Conservation (phyloP, 2,329 filamentous ascomycete genomes). For the Calonectria leucothoes region DNA sequence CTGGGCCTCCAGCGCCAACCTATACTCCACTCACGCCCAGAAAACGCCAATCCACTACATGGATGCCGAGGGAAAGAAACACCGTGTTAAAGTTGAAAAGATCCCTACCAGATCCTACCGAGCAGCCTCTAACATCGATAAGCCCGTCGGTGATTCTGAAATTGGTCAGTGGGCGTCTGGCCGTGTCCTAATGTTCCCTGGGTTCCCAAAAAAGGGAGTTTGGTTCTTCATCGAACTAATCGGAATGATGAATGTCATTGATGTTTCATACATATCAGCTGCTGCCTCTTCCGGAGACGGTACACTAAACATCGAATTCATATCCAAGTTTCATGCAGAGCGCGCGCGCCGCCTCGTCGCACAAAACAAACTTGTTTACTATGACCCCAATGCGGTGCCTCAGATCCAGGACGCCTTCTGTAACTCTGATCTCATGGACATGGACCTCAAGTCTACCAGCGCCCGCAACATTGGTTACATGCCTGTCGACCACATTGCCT, state of each 20-base stretch:
- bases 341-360: neutral
- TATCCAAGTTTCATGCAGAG: slow-evolving; percentile 19
- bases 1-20: neutral
- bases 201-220: slow-evolving; percentile 32
- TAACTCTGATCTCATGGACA: neutral
- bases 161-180: neutral
- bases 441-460: neutral
- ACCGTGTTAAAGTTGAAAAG: neutral
- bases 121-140: neutral
- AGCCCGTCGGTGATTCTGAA: neutral
- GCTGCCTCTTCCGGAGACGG: neutral
- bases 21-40: neutral
- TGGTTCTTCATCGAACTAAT: slow-evolving; percentile 36
- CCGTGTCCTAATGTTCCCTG: slow-evolving; percentile 25
- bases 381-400: neutral
- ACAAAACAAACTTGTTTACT: neutral
- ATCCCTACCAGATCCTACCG: neutral
- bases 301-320: slow-evolving; percentile 34
- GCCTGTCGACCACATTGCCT: slow-evolving; percentile 5
- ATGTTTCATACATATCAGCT: neutral
- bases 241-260: slow-evolving; percentile 21
- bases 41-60: neutral
- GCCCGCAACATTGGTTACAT: neutral
- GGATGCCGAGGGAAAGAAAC: neutral
- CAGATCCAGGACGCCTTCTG: neutral